Conservation (phyloP, 805 yeast species). For the Yarrowia sp. region DNA sequence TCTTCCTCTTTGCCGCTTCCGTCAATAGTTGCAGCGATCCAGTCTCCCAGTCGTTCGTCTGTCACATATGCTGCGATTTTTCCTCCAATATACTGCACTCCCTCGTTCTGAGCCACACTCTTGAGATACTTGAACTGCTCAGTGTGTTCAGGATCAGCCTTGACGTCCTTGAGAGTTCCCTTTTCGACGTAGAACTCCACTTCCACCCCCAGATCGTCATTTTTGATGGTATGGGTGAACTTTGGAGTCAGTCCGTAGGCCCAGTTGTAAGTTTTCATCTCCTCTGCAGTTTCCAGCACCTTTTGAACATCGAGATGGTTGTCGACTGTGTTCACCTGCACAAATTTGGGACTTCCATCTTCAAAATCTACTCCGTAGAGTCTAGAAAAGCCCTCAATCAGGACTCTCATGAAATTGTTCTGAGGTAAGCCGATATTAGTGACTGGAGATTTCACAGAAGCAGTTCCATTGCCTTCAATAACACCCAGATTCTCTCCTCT, state of each 20-base stretch:
- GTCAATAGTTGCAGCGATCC: constrained; percentile 26
- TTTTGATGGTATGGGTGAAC: constrained; percentile 61
- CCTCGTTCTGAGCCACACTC: constrained; percentile 18
- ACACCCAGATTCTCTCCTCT: constrained; percentile 55
- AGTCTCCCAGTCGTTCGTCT: constrained; percentile 24
- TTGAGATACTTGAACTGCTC: constrained; percentile 27
- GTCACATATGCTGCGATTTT: constrained; percentile 15
- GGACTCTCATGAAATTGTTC: constrained; percentile 58
- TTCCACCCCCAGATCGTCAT: constrained; percentile 49
- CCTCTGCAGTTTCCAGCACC: constrained; percentile 47
- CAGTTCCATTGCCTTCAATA: constrained; percentile 62
- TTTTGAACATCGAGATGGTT: constrained; percentile 5
- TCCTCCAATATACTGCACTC: constrained; percentile 20
- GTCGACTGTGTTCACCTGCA: constrained; percentile 1
- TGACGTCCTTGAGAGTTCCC: constrained; percentile 50
- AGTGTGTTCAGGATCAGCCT: background rate
- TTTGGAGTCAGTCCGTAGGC: constrained; percentile 76
- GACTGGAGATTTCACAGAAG: constrained; percentile 83
- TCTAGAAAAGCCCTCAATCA: constrained; percentile 52
- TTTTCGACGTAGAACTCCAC: constrained; percentile 59
- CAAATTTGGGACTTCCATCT: background rate
- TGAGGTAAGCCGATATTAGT: constrained; percentile 61
- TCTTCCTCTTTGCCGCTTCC: constrained; percentile 30
- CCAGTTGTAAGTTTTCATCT: constrained; percentile 73
- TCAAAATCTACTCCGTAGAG: constrained; percentile 45